A percentile compares a stretch with the other conserved stretches of the same genome.
Evolutionary conservation across 345 rosid genomes (phyloP).

Genomic region (Eucalyptus shirleyi): DNA sequence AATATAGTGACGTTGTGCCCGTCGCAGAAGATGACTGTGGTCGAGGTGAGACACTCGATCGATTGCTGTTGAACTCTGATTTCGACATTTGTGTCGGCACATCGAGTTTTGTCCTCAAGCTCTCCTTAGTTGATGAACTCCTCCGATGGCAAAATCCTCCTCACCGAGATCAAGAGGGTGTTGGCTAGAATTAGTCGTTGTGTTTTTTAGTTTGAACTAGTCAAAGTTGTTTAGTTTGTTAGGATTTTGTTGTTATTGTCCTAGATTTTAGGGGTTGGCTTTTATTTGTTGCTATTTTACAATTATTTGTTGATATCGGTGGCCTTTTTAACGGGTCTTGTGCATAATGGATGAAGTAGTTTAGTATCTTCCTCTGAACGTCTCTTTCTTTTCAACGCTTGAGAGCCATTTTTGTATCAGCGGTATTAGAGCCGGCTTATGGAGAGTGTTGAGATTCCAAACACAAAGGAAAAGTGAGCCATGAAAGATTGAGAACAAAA

Average conservation of each 20-base stretch:
- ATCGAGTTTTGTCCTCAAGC: conserved; percentile 20
- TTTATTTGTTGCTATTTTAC: background rate
- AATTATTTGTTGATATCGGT: background rate
- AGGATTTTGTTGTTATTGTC: background rate
- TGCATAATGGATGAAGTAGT: background rate
- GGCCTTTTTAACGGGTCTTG: background rate
- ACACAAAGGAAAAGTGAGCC: background rate
- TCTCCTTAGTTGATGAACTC: conserved; percentile 74
- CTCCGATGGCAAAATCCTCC: conserved; percentile 74
- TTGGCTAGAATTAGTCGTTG: too few relatives aligned
- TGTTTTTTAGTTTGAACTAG: too few relatives aligned
- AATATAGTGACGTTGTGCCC: conserved; percentile 2
- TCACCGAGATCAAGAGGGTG: background rate
- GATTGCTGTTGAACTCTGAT: conserved; percentile 21
- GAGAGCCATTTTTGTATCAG: background rate
- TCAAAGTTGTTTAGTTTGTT: too few relatives aligned
- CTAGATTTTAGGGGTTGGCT: too few relatives aligned
- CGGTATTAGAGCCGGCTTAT: background rate
- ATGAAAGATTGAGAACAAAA: background rate
- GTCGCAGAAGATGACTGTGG: conserved; percentile 6
- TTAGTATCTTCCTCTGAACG: background rate
- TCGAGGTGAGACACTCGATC: conserved; percentile 37
- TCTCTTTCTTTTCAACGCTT: background rate
- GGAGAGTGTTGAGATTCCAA: background rate
- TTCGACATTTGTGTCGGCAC: conserved; percentile 29